A percentile compares a stretch with the other conserved stretches of the same genome.
Evolutionary conservation across 148 eudicot genomes (phyloP).

Genomic region (Vaccinium darrowii): DNA sequence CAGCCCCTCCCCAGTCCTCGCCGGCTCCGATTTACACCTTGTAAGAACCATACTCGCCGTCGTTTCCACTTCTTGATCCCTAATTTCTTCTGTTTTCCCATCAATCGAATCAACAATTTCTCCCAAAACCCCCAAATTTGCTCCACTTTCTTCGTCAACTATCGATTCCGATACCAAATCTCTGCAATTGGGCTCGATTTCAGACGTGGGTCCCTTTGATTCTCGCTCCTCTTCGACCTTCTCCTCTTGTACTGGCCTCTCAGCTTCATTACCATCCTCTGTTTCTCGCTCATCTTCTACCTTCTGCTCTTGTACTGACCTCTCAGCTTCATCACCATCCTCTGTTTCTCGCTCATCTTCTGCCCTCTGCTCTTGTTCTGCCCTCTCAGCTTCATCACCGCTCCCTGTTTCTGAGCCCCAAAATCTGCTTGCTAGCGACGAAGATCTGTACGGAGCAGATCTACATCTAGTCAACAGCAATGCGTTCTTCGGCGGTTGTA

Average conservation of each 20-base stretch:
- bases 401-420: conserved; percentile 33
- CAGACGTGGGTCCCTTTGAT: background rate
- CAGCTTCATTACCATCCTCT: background rate
- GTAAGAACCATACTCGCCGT: conserved; percentile 24
- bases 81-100: conserved; percentile 12
- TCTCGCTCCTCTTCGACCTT: conserved; percentile 11
- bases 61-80: background rate
- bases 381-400: background rate
- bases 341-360: too few relatives aligned
- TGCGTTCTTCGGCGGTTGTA: conserved; percentile 46
- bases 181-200: conserved; percentile 11
- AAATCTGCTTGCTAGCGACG: conserved; percentile 48
- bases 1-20: conserved; percentile 42
- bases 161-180: conserved; percentile 25
- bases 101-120: conserved; percentile 14
- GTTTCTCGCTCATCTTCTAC: conserved; percentile 12
- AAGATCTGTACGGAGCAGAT: conserved; percentile 81
- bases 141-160: conserved; percentile 6
- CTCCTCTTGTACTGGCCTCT: too few relatives aligned
- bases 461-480: conserved; percentile 64
- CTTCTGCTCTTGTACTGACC: too few relatives aligned
- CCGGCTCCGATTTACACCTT: conserved; percentile 81
- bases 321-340: too few relatives aligned
- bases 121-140: conserved; percentile 1
- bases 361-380: too few relatives aligned